Evolutionary conservation across 345 rosid genomes (phyloP).

Genomic region (Corchorus olitorius): DNA sequence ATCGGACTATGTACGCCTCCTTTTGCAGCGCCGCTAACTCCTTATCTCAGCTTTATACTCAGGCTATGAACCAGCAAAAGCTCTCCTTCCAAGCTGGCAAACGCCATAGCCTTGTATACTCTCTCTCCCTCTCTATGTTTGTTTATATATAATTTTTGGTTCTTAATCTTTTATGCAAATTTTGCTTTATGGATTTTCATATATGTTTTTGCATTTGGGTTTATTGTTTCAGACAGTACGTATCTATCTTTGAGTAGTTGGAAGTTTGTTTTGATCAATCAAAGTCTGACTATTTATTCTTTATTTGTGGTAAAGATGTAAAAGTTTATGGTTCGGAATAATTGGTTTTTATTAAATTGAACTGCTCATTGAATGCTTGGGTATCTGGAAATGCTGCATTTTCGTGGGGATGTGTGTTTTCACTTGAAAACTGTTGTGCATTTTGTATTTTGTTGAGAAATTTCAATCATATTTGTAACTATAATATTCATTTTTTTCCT

Average conservation of each 20-base stretch:
- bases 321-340: neutral
- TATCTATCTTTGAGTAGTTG: neutral
- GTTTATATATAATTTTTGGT: neutral
- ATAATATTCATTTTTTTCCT: too few relatives aligned
- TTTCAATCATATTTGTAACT: neutral
- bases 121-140: slow-evolving; percentile 2
- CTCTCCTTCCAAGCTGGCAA: slow-evolving; percentile 76
- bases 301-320: neutral
- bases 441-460: neutral
- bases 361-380: neutral
- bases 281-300: neutral
- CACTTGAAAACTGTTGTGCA: neutral
- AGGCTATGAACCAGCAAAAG: slow-evolving; percentile 78
- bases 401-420: neutral
- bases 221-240: neutral
- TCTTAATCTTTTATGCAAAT: neutral
- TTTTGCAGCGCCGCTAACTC: slow-evolving; percentile 92
- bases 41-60: slow-evolving; percentile 84
- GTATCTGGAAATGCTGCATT: slow-evolving; percentile 4
- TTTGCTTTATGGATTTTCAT: neutral
- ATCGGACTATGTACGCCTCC: slow-evolving; percentile 89
- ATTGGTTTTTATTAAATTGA: neutral
- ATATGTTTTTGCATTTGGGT: neutral
- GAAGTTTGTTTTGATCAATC: slow-evolving; percentile 15
- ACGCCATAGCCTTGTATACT: slow-evolving; percentile 65